These are phyloP conservation scores for Oryza glaberrima DNA, from an alignment of 176 grass and related monocot genomes.

Conservation along the genomic window DNA sequence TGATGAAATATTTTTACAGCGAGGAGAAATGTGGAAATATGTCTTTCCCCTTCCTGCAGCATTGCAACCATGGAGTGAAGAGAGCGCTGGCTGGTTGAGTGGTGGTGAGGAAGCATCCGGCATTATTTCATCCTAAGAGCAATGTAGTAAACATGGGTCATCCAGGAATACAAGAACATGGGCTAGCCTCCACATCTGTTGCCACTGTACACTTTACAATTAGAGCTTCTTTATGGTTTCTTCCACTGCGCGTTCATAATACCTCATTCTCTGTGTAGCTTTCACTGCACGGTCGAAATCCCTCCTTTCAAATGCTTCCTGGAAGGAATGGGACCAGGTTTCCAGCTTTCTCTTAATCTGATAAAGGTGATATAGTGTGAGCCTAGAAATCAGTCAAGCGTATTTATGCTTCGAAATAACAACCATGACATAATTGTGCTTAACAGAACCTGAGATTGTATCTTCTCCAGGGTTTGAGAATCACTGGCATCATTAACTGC, in stretches of 20 bases:
- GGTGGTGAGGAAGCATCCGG: neutral
- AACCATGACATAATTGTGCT: neutral
- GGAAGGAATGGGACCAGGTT: conserved; percentile 61
- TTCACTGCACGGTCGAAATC: conserved; percentile 62
- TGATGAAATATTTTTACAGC: neutral
- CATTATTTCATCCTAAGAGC: neutral
- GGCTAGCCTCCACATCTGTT: neutral
- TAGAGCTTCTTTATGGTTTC: conserved; percentile 83
- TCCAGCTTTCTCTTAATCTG: conserved; percentile 68
- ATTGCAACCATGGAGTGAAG: neutral
- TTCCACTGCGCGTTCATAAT: conserved; percentile 81
- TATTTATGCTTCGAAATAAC: neutral
- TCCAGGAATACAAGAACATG: neutral
- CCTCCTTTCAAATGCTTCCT: conserved; percentile 56
- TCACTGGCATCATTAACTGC: conserved; percentile 71
- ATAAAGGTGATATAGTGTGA: neutral
- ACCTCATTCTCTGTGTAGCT: conserved; percentile 86
- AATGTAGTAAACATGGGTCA: neutral
- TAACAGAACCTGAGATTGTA: conserved; percentile 73
- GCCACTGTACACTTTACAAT: conserved; percentile 3
- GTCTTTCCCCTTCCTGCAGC: neutral
- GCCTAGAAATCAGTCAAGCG: neutral
- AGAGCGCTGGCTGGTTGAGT: neutral
- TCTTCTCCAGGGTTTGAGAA: conserved; percentile 59
- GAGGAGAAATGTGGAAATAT: neutral